phyloP scores from a whole-genome alignment of 495 filamentous ascomycete genomes.

The Poronia punctata region DNA sequence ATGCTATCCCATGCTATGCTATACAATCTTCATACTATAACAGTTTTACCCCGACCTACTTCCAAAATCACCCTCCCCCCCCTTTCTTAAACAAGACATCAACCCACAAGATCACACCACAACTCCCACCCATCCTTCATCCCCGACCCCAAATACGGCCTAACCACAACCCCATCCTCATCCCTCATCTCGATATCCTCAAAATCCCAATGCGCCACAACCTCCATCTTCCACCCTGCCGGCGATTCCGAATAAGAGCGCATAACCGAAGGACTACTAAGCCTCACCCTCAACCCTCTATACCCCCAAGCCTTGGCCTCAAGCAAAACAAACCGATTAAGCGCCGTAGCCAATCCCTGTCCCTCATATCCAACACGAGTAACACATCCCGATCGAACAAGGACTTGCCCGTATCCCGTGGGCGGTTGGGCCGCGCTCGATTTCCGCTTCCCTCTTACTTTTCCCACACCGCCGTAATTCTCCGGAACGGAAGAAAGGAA shows the following conservation, averaged over 20 bases:
- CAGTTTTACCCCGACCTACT: too few species aligned
- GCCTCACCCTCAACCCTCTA: constrained; percentile 4
- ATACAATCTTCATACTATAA: too few species aligned
- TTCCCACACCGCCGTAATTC: too few species aligned
- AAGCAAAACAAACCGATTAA: constrained; percentile 17
- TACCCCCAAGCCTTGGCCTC: constrained; percentile 18
- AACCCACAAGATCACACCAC: neutral
- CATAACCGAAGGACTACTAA: neutral
- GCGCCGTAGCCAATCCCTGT: constrained; percentile 11
- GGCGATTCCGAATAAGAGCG: neutral
- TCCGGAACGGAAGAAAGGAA: too few species aligned
- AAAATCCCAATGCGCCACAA: neutral
- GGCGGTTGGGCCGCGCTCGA: constrained; percentile 14
- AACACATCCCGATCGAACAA: constrained; percentile 13
- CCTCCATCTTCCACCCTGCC: neutral
- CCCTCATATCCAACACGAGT: constrained; percentile 10
- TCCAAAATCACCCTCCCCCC: too few species aligned
- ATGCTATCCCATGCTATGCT: too few species aligned
- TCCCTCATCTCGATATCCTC: neutral
- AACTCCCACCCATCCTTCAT: neutral
- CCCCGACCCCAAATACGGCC: neutral
- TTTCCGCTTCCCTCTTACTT: constrained; percentile 12
- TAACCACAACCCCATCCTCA: neutral
- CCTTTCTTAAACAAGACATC: too few species aligned
- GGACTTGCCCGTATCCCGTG: constrained; percentile 14